These are phyloP conservation scores for Ophiostoma sp. DNA, from an alignment of 2,329 filamentous ascomycete genomes.

Conservation along the genomic window DNA sequence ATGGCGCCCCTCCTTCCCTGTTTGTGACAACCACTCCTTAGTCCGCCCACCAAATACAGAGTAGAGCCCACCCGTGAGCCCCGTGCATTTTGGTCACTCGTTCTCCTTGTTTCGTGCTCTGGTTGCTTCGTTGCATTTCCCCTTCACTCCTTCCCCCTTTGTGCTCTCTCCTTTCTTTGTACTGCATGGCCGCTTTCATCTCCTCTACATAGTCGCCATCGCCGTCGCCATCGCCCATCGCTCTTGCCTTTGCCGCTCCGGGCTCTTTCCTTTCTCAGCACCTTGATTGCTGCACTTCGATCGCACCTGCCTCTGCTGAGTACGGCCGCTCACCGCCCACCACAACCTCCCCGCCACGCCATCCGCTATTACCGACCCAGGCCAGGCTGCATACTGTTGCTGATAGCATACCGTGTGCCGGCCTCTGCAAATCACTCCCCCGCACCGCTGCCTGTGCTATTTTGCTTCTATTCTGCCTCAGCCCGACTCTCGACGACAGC, in stretches of 20 bases:
- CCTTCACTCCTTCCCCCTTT: slow-evolving; percentile 1
- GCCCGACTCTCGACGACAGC: neutral
- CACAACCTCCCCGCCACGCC: neutral
- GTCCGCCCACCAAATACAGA: slow-evolving; percentile 17
- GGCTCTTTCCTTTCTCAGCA: slow-evolving; percentile 15
- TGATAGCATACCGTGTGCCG: neutral
- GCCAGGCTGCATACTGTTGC: too few species aligned
- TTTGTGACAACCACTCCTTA: slow-evolving; percentile 19
- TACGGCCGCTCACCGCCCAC: slow-evolving; percentile 18
- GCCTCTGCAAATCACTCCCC: neutral
- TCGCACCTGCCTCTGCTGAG: slow-evolving; percentile 16
- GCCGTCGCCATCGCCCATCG: neutral
- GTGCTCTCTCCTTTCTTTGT: slow-evolving; percentile 14
- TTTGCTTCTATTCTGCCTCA: neutral
- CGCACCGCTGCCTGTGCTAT: neutral
- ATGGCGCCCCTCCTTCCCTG: slow-evolving; percentile 23
- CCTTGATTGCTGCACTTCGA: slow-evolving; percentile 1
- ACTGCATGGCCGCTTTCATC: neutral
- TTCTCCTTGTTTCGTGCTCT: slow-evolving; percentile 17
- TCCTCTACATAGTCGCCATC: slow-evolving; percentile 1
- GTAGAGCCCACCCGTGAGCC: slow-evolving; percentile 20
- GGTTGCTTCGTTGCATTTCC: slow-evolving; percentile 14
- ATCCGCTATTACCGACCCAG: neutral
- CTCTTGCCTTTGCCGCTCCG: neutral
- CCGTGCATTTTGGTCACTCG: slow-evolving; percentile 19